phyloP scores from a whole-genome alignment of 345 rosid genomes.

The Dipteronia dyeriana region DNA sequence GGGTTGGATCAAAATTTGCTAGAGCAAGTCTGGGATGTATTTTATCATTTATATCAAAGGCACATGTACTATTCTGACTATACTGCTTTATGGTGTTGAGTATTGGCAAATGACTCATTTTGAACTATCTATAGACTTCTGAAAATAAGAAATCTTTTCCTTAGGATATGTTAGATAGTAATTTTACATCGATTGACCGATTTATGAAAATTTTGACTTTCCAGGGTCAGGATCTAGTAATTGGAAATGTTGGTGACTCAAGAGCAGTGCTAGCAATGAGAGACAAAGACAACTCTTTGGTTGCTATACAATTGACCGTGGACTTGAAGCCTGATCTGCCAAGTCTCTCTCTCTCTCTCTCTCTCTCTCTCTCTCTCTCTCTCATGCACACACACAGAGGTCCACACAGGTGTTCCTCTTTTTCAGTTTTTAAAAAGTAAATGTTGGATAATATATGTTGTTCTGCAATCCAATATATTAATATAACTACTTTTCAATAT shows the following conservation, averaged over 20 bases:
- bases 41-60: slow-evolving; percentile 7
- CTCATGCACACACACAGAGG: neutral
- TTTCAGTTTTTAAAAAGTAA: neutral
- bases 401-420: neutral
- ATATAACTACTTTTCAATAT: neutral
- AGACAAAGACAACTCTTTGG: slow-evolving; percentile 60
- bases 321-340: slow-evolving; percentile 99
- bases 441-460: neutral
- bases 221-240: slow-evolving; percentile 78
- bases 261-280: slow-evolving; percentile 89
- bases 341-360: slow-evolving; percentile 48
- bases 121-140: neutral
- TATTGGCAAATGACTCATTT: neutral
- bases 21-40: neutral
- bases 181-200: slow-evolving; percentile 1
- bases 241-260: slow-evolving; percentile 92
- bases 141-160: neutral
- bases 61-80: neutral
- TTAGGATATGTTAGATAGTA: neutral
- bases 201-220: slow-evolving; percentile 23
- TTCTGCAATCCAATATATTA: slow-evolving; percentile 6
- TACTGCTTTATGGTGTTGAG: neutral
- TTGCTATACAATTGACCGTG: slow-evolving; percentile 76
- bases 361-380: slow-evolving; percentile 21
- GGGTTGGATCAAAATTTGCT: slow-evolving; percentile 13